A percentile compares a stretch with the other conserved stretches of the same genome.
Conservation (phyloP, 345 rosid genomes). For the Noccaea bulbosa region DNA sequence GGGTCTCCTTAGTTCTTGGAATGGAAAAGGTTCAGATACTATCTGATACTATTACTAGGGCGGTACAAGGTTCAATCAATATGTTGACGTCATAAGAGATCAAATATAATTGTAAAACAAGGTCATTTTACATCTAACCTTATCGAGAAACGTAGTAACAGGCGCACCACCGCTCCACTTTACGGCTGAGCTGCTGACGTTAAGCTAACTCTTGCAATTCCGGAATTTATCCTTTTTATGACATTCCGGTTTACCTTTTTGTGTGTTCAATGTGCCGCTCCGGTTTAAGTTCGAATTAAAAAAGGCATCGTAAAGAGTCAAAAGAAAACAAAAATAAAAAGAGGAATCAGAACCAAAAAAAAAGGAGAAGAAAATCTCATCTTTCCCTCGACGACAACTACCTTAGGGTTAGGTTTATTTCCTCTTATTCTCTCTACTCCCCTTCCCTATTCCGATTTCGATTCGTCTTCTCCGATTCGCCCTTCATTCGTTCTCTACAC, state of each 20-base stretch:
- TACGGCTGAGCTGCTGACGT: too few species aligned
- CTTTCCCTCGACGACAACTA: constrained; percentile 37
- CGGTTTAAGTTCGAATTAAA: constrained; percentile 32
- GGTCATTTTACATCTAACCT: neutral
- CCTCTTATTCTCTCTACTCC: constrained; percentile 19
- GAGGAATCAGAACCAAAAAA: neutral
- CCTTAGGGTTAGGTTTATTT: constrained; percentile 43
- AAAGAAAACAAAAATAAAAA: neutral
- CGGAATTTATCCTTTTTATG: constrained; percentile 21
- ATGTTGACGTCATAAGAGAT: neutral
- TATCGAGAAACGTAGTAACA: neutral
- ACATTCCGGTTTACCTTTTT: constrained; percentile 30
- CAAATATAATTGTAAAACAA: neutral
- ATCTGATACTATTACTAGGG: neutral
- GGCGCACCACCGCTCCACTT: neutral
- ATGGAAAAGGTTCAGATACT: neutral
- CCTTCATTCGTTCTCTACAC: constrained; percentile 20
- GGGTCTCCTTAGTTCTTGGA: neutral
- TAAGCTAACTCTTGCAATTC: neutral
- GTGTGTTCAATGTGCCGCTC: neutral
- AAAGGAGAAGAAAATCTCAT: constrained; percentile 8
- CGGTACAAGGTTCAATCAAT: neutral
- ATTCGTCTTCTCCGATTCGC: constrained; percentile 34
- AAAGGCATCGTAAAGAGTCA: neutral
- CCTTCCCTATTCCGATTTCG: constrained; percentile 23